Percentiles rank a stretch among this genome's conserved stretches.
Evolutionary conservation across 2,329 filamentous ascomycete genomes (phyloP).

Genomic region (Capronia epimyces): DNA sequence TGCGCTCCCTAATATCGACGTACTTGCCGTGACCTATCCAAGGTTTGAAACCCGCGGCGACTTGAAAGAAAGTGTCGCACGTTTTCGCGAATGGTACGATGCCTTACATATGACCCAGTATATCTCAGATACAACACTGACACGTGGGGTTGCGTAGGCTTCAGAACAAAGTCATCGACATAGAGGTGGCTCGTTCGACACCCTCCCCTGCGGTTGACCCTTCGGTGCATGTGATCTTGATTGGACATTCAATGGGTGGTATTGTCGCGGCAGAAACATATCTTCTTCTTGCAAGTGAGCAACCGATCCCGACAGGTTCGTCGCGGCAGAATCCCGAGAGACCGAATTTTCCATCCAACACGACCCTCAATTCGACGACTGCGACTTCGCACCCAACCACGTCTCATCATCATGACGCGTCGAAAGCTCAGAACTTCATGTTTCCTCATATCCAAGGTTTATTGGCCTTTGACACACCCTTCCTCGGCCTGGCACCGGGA

Average conservation of each 20-base stretch:
- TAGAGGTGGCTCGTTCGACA: slow-evolving; percentile 77
- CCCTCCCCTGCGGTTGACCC: slow-evolving; percentile 81
- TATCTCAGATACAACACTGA: background rate
- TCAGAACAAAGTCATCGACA: slow-evolving; percentile 84
- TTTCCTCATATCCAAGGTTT: slow-evolving; percentile 90
- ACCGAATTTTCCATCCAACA: slow-evolving; percentile 27
- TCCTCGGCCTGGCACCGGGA: slow-evolving; percentile 50
- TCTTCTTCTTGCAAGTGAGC: slow-evolving; percentile 66
- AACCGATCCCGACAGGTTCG: slow-evolving; percentile 42
- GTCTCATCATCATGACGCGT: slow-evolving; percentile 18
- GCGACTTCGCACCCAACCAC: slow-evolving; percentile 24
- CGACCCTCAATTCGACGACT: slow-evolving; percentile 23
- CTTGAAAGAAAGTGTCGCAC: slow-evolving; percentile 42
- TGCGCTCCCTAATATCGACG: slow-evolving; percentile 40
- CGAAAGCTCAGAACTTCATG: slow-evolving; percentile 54
- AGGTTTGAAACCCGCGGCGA: slow-evolving; percentile 48
- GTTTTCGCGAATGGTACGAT: slow-evolving; percentile 45
- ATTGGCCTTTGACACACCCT: slow-evolving; percentile 91
- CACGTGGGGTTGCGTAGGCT: slow-evolving; percentile 53
- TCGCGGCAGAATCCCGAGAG: slow-evolving; percentile 27
- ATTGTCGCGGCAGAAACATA: slow-evolving; percentile 90
- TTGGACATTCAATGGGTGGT: slow-evolving; percentile 88
- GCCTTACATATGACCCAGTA: background rate
- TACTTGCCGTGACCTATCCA: slow-evolving; percentile 43
- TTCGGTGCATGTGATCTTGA: slow-evolving; percentile 71